Percentiles rank a stretch among this genome's conserved stretches.
Evolutionary conservation across 208 protist genomes (phyloP).

Genomic region (Crithidia brevicula): DNA sequence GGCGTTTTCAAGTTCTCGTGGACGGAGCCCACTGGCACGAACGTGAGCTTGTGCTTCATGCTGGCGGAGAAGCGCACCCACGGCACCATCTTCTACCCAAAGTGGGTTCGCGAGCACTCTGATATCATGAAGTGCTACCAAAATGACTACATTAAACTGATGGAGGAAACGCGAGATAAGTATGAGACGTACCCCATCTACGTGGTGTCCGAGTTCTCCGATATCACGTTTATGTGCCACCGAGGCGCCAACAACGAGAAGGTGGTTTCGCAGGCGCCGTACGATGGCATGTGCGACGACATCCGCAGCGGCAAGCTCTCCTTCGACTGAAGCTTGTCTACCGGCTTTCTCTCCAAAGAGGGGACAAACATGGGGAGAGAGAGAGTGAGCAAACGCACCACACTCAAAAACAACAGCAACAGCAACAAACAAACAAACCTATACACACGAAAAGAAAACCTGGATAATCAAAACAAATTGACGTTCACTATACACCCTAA

Average conservation of each 20-base stretch:
- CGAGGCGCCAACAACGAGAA: conserved; percentile 17
- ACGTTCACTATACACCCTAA: background rate
- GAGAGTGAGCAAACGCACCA: no score
- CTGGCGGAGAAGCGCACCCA: conserved; percentile 5
- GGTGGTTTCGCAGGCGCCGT: conserved; percentile 9
- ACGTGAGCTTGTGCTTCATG: conserved; percentile 19
- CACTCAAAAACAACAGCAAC: no score
- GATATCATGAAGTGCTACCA: conserved; percentile 9
- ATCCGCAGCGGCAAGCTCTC: conserved; percentile 9
- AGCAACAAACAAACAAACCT: no score
- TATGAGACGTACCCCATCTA: conserved; percentile 13
- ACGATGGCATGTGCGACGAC: conserved; percentile 13
- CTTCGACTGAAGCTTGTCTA: background rate
- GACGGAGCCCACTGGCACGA: conserved; percentile 12
- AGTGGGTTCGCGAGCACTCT: conserved; percentile 4
- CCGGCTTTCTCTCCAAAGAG: no score
- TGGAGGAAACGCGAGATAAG: conserved; percentile 15
- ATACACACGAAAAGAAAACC: no score
- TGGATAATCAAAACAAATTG: background rate
- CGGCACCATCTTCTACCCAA: conserved; percentile 13
- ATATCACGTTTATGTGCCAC: conserved; percentile 15
- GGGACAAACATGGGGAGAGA: no score
- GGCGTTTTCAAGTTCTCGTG: conserved; percentile 16
- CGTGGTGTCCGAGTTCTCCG: conserved; percentile 8
- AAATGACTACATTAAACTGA: conserved; percentile 4